Conservation (phyloP, 257 asterid species). For the Ophiorrhiza pumila region DNA sequence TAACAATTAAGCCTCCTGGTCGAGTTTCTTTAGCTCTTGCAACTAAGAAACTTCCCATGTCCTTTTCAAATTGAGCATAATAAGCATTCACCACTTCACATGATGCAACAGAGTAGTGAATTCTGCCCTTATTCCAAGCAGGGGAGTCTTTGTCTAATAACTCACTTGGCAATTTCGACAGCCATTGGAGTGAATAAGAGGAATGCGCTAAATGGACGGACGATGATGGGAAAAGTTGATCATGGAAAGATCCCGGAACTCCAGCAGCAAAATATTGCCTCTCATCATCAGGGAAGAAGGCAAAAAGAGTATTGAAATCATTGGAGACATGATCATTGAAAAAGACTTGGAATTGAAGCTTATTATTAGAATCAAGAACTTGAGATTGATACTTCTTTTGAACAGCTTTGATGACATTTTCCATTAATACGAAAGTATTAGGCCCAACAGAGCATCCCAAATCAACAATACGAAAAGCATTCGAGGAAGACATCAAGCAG, state of each 20-base stretch:
- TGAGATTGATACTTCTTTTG: neutral
- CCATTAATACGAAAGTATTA: slow-evolving; percentile 22
- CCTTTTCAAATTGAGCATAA: slow-evolving; percentile 26
- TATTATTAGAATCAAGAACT: neutral
- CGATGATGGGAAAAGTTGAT: slow-evolving; percentile 20
- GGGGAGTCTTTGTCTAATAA: slow-evolving; percentile 1
- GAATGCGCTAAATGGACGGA: slow-evolving; percentile 28
- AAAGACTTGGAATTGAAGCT: slow-evolving; percentile 24
- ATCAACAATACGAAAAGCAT: slow-evolving; percentile 19
- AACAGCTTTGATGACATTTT: slow-evolving; percentile 18
- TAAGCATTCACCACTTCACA: slow-evolving; percentile 24
- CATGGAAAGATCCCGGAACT: slow-evolving; percentile 33
- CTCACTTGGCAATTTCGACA: slow-evolving; percentile 29
- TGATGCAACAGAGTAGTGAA: slow-evolving; percentile 18
- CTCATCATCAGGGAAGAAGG: slow-evolving; percentile 12
- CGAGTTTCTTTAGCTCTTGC: slow-evolving; percentile 36
- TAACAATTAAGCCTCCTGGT: slow-evolving; percentile 25
- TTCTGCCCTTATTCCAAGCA: slow-evolving; percentile 29
- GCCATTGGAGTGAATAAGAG: slow-evolving; percentile 35
- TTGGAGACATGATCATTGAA: slow-evolving; percentile 34
- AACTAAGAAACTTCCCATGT: slow-evolving; percentile 20
- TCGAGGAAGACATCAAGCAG: neutral
- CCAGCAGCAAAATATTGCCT: slow-evolving; percentile 26
- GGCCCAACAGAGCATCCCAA: slow-evolving; percentile 36
- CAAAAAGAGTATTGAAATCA: slow-evolving; percentile 39